A percentile compares a stretch with the other conserved stretches of the same genome.
These are phyloP conservation scores for Aspergillus sp. DNA, from an alignment of 2,329 filamentous ascomycete species.

Conservation along the genomic window DNA sequence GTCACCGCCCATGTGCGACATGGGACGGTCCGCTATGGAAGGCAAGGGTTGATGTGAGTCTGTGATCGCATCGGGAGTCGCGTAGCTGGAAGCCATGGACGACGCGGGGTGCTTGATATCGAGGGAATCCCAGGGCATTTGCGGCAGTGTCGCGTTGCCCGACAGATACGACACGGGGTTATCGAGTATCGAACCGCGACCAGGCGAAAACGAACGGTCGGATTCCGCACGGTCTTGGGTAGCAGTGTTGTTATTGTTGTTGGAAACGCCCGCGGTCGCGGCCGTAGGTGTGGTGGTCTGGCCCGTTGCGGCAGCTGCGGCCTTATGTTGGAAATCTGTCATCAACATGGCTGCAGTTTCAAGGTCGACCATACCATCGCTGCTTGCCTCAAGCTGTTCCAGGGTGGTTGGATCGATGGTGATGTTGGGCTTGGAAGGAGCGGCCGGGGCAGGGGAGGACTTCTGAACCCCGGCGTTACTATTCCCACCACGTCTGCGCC, in stretches of 20 bases:
- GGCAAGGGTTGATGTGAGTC: constrained; percentile 56
- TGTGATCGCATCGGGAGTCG: constrained; percentile 56
- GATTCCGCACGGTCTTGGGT: constrained; percentile 39
- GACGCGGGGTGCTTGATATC: constrained; percentile 70
- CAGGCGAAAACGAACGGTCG: constrained; percentile 64
- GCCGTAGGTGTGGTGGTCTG: constrained; percentile 22
- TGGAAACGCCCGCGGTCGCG: no score
- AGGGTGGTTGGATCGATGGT: constrained; percentile 77
- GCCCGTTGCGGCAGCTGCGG: constrained; percentile 58
- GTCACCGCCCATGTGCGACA: constrained; percentile 45
- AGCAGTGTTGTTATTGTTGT: no score
- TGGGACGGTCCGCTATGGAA: constrained; percentile 60
- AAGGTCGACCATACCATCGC: constrained; percentile 87
- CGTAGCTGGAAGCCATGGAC: constrained; percentile 60
- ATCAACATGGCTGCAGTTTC: constrained; percentile 98
- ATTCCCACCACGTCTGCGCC: constrained; percentile 58
- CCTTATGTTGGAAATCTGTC: constrained; percentile 96
- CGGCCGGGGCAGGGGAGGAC: constrained; percentile 29
- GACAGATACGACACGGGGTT: constrained; percentile 69
- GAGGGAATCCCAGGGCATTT: constrained; percentile 88
- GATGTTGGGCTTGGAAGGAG: constrained; percentile 69
- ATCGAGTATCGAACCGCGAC: constrained; percentile 66
- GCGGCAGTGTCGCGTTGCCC: constrained; percentile 72
- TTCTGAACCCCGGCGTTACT: constrained; percentile 28
- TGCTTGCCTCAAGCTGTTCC: constrained; percentile 87